These are phyloP conservation scores for Nemania diffusa DNA, from an alignment of 2,329 filamentous ascomycete species.

Conservation along the genomic window DNA sequence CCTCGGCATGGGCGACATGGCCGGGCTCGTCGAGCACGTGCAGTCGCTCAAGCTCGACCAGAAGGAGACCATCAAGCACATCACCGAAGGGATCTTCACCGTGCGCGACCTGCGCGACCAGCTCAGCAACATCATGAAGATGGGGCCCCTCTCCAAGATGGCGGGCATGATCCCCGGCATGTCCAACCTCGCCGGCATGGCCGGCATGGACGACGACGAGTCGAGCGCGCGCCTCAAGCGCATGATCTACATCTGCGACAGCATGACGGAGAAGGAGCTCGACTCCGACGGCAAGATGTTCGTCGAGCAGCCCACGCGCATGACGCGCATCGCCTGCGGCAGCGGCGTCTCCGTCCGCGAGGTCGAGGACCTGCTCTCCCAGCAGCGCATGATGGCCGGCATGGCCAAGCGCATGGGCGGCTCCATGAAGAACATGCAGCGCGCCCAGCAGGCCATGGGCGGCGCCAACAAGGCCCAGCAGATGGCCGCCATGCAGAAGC, in stretches of 20 bases:
- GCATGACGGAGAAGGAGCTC: slow-evolving; percentile 95
- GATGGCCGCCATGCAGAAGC: slow-evolving; percentile 96
- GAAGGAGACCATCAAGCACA: slow-evolving; percentile 99
- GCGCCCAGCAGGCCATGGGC: slow-evolving; percentile 88
- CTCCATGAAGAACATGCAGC: slow-evolving; percentile 97
- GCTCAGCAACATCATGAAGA: slow-evolving; percentile 98
- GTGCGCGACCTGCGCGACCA: slow-evolving; percentile 94
- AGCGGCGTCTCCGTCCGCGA: slow-evolving; percentile 91
- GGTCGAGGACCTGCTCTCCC: slow-evolving; percentile 95
- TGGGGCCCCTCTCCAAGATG: slow-evolving; percentile 97
- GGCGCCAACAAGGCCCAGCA: slow-evolving; percentile 93
- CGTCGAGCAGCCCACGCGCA: slow-evolving; percentile 88
- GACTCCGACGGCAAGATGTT: slow-evolving; percentile 96
- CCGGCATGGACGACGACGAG: slow-evolving; percentile 96
- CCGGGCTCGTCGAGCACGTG: slow-evolving; percentile 93
- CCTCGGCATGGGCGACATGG: slow-evolving; percentile 97
- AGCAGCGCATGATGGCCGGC: slow-evolving; percentile 98
- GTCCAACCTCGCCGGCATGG: slow-evolving; percentile 80
- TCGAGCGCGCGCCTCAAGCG: slow-evolving; percentile 92
- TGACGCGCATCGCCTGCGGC: slow-evolving; percentile 90
- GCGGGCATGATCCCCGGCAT: slow-evolving; percentile 98
- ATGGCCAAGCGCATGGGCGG: slow-evolving; percentile 99
- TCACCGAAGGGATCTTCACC: slow-evolving; percentile 95
- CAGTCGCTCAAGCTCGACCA: slow-evolving; percentile 95
- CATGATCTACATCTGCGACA: slow-evolving; percentile 99